Conservation (phyloP, 768 basidiomycete genomes). For the Pleurotus citrinopileatus region DNA sequence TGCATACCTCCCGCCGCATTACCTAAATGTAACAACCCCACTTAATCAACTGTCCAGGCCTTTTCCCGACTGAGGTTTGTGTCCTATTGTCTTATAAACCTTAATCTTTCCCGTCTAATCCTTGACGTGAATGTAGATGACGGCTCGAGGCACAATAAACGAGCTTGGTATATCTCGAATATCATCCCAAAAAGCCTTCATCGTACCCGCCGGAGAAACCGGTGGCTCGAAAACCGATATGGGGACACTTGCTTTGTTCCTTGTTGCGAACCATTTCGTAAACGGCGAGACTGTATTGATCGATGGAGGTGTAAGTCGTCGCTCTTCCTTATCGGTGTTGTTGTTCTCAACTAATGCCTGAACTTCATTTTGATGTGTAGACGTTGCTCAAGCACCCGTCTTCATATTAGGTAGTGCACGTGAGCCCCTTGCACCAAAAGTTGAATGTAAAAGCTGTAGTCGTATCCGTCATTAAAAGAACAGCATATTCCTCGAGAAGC, state of each 20-base stretch:
- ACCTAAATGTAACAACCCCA: background rate
- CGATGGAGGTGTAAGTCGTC: slow-evolving; percentile 43
- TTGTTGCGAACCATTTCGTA: slow-evolving; percentile 42
- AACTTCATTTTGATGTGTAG: background rate
- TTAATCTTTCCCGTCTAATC: background rate
- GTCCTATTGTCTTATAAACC: background rate
- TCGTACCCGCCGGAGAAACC: slow-evolving; percentile 26
- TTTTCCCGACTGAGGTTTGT: slow-evolving; percentile 29
- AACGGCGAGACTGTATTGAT: slow-evolving; percentile 43
- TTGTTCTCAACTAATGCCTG: background rate
- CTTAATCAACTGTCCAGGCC: slow-evolving; percentile 18
- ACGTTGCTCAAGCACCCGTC: slow-evolving; percentile 8
- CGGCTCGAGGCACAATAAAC: background rate
- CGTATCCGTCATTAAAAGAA: too few species aligned
- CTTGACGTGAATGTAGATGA: background rate
- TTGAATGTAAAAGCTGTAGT: too few species aligned
- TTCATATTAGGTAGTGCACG: background rate
- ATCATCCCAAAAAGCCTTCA: slow-evolving; percentile 19
- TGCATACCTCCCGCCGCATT: background rate
- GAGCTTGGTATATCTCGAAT: slow-evolving; percentile 1
- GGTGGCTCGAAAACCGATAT: slow-evolving; percentile 36
- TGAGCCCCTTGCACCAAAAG: too few species aligned
- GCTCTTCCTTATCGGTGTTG: too few species aligned
- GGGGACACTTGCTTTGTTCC: slow-evolving; percentile 35
- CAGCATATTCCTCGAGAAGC: too few species aligned